Conservation (phyloP, 371 early-diverging fungal species). For the Smittium culicis region DNA sequence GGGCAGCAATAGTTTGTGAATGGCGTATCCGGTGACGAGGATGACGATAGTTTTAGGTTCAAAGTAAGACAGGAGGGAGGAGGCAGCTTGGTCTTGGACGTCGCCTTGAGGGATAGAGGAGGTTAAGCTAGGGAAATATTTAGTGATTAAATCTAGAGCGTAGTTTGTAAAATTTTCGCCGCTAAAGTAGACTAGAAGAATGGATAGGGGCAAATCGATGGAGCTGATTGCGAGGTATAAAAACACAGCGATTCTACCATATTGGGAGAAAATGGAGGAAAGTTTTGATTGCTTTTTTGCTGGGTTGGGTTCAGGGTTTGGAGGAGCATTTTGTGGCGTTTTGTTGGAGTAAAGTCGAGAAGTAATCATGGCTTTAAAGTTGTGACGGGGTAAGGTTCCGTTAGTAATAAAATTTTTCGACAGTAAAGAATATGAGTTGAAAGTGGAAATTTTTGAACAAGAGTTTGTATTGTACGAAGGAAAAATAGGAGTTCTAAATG, state of each 20-base stretch:
- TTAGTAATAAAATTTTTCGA: no score
- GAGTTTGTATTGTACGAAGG: no score
- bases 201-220: conserved; percentile 3
- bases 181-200: conserved; percentile 1
- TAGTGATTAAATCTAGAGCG: not conserved
- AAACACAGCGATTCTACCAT: conserved; percentile 3
- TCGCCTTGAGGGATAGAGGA: not conserved
- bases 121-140: not conserved
- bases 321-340: not conserved
- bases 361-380: no score
- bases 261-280: not conserved
- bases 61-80: not conserved
- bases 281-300: conserved; percentile 7
- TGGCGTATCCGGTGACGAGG: conserved; percentile 27
- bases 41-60: conserved; percentile 27
- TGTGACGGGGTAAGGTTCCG: no score
- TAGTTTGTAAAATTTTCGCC: conserved; percentile 1
- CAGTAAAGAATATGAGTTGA: no score
- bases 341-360: not conserved
- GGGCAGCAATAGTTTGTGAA: conserved; percentile 32
- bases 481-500: no score
- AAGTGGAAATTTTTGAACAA: no score
- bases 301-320: no score
- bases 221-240: not conserved
- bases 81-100: not conserved